phyloP scores from a whole-genome alignment of 2,329 filamentous ascomycete genomes.

The Aspergillus sp. region DNA sequence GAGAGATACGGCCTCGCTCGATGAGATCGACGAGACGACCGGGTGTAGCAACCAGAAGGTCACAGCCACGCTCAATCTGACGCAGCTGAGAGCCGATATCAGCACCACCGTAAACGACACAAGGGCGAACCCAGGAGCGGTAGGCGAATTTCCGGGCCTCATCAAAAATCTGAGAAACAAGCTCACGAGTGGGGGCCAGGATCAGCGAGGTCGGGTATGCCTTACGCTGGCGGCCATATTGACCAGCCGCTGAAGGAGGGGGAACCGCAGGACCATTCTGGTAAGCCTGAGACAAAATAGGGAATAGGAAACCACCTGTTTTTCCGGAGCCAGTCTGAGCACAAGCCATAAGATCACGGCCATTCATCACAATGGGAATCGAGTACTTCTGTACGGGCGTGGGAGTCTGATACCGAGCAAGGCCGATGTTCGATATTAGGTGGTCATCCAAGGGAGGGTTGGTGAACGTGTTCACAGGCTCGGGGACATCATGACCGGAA shows the following conservation, averaged over 20 bases:
- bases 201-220: slow-evolving; percentile 96
- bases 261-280: slow-evolving; percentile 75
- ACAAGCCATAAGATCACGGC: slow-evolving; percentile 98
- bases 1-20: slow-evolving; percentile 95
- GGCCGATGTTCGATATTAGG: slow-evolving; percentile 85
- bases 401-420: slow-evolving; percentile 91
- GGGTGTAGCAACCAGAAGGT: slow-evolving; percentile 94
- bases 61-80: slow-evolving; percentile 95
- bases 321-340: slow-evolving; percentile 99
- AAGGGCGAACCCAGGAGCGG: slow-evolving; percentile 97
- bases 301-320: slow-evolving; percentile 99
- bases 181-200: slow-evolving; percentile 92
- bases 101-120: slow-evolving; percentile 97
- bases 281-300: slow-evolving; percentile 97
- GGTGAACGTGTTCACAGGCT: slow-evolving; percentile 85
- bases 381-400: slow-evolving; percentile 99
- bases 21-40: slow-evolving; percentile 97
- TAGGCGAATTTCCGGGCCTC: slow-evolving; percentile 98
- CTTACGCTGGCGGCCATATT: slow-evolving; percentile 86
- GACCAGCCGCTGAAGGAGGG: slow-evolving; percentile 62
- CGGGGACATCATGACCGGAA: slow-evolving; percentile 88
- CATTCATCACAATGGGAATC: slow-evolving; percentile 96
- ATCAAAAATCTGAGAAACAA: slow-evolving; percentile 98
- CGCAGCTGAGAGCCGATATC: slow-evolving; percentile 98
- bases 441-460: slow-evolving; percentile 96